Evolutionary conservation across 1,284 basidiomycete species (phyloP).

Genomic region (Apiotrichum veenhuisii): DNA sequence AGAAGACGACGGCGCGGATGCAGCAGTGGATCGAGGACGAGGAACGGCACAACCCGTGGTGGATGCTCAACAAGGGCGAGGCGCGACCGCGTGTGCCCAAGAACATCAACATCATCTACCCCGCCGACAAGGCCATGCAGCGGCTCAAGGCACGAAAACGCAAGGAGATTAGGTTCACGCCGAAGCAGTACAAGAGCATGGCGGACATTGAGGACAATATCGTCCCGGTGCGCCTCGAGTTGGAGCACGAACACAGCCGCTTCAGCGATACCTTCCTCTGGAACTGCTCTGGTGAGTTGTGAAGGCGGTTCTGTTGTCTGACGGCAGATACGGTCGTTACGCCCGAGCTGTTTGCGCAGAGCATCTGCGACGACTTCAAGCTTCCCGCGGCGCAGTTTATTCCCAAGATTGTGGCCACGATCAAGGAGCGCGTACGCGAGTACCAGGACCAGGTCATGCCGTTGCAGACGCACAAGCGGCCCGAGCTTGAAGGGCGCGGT

Average conservation of each 20-base stretch:
- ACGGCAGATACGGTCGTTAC: slow-evolving; percentile 77
- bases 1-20: slow-evolving; percentile 34
- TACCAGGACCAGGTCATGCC: slow-evolving; percentile 45
- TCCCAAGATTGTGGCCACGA: slow-evolving; percentile 70
- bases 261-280: slow-evolving; percentile 96
- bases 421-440: slow-evolving; percentile 80
- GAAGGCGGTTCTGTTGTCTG: background rate
- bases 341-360: slow-evolving; percentile 83
- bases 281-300: slow-evolving; percentile 77
- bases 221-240: slow-evolving; percentile 89
- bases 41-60: slow-evolving; percentile 49
- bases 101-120: slow-evolving; percentile 66
- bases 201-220: slow-evolving; percentile 54
- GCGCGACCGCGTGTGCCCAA: slow-evolving; percentile 27
- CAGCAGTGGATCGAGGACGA: slow-evolving; percentile 51
- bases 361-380: slow-evolving; percentile 85
- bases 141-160: slow-evolving; percentile 54
- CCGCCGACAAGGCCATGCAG: slow-evolving; percentile 46
- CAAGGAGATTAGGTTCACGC: slow-evolving; percentile 56
- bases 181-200: slow-evolving; percentile 46
- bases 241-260: slow-evolving; percentile 84
- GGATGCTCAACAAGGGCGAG: slow-evolving; percentile 42
- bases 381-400: slow-evolving; percentile 66
- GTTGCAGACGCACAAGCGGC: slow-evolving; percentile 3
- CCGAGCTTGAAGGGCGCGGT: slow-evolving; percentile 17